Evolutionary conservation across 805 yeast genomes (phyloP).

Genomic region (Citeromyces matritensis): DNA sequence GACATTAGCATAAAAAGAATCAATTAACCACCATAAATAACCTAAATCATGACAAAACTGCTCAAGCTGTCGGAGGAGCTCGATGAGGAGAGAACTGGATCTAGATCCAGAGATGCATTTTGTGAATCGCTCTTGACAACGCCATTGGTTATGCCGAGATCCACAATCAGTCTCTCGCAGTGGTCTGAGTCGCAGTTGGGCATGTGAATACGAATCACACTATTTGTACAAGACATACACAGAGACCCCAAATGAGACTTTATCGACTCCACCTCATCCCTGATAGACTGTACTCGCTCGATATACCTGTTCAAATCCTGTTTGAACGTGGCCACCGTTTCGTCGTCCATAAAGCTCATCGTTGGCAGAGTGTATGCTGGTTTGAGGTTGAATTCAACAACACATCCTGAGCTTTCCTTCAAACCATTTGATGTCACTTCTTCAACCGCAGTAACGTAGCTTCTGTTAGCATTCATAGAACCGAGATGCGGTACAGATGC

Average conservation of each 20-base stretch:
- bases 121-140: conserved; percentile 15
- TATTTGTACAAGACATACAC: conserved; percentile 35
- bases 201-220: conserved; percentile 41
- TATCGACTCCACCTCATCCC: conserved; percentile 24
- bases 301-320: conserved; percentile 20
- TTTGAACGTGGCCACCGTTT: conserved; percentile 21
- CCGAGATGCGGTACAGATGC: conserved; percentile 17
- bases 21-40: not conserved
- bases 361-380: conserved; percentile 22
- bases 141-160: conserved; percentile 45
- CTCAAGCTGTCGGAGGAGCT: conserved; percentile 4
- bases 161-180: conserved; percentile 40
- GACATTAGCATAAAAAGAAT: not conserved
- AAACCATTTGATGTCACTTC: conserved; percentile 7
- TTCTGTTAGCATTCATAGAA: conserved; percentile 9
- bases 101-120: conserved; percentile 3
- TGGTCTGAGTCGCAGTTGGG: conserved; percentile 52
- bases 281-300: conserved; percentile 23
- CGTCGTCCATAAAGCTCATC: conserved; percentile 26
- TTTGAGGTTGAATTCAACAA: conserved; percentile 39
- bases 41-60: too few species aligned
- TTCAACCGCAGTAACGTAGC: conserved; percentile 16
- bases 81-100: conserved; percentile 5
- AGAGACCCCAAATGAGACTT: conserved; percentile 42
- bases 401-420: conserved; percentile 22